phyloP scores from a whole-genome alignment of 2,329 filamentous ascomycete species.

The Trichoderma aggressivum region DNA sequence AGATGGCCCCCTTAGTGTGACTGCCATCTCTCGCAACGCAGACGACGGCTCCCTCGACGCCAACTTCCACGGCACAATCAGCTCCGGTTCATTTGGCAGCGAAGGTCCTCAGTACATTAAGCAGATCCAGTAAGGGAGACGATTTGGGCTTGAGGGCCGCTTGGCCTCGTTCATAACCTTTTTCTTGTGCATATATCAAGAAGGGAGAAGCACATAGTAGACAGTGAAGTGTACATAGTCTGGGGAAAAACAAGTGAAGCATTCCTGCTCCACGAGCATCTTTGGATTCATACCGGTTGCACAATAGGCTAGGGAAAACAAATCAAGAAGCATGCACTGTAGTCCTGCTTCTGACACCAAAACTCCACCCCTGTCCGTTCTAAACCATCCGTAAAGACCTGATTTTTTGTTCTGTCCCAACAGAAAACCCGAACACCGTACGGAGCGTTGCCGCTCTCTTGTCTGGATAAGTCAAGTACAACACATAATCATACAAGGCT shows the following conservation, averaged over 20 bases:
- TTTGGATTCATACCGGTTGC: background rate
- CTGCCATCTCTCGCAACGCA: conserved; percentile 32
- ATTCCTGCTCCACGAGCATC: background rate
- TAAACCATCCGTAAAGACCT: background rate
- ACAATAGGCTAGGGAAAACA: background rate
- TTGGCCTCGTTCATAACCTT: background rate
- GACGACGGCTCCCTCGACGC: background rate
- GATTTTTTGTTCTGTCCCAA: background rate
- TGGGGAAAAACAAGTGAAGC: background rate
- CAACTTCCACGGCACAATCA: conserved; percentile 5
- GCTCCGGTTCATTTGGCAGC: background rate
- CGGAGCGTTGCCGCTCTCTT: conserved; percentile 11
- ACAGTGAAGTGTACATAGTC: background rate
- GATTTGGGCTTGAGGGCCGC: background rate
- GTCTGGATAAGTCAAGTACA: background rate
- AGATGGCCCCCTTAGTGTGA: conserved; percentile 38
- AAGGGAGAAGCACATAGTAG: background rate
- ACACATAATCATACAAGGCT: background rate
- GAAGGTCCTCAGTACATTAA: conserved; percentile 14
- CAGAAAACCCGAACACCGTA: background rate
- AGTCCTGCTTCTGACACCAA: background rate
- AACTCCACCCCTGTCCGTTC: background rate
- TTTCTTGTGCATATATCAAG: background rate
- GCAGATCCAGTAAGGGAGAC: background rate
- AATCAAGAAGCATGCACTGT: background rate